phyloP scores from a whole-genome alignment of 2,329 filamentous ascomycete genomes.

The Alternaria sp. region DNA sequence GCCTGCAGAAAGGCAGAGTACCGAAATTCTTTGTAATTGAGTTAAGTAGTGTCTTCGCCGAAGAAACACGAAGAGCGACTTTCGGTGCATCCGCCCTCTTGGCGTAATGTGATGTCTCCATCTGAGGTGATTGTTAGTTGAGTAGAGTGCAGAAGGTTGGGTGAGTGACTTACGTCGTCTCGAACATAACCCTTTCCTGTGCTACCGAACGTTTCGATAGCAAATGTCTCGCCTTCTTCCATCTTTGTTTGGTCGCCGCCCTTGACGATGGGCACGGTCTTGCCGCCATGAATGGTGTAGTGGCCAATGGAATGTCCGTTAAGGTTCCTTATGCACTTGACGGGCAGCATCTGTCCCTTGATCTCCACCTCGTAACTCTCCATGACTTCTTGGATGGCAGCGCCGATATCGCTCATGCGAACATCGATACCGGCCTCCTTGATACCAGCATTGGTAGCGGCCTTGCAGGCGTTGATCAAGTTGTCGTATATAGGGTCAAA shows the following conservation, averaged over 20 bases:
- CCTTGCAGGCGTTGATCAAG: constrained; percentile 70
- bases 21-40: constrained; percentile 97
- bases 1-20: constrained; percentile 87
- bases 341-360: constrained; percentile 76
- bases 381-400: constrained; percentile 87
- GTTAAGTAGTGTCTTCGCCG: constrained; percentile 83
- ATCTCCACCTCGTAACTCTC: constrained; percentile 91
- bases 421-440: constrained; percentile 92
- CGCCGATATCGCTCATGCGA: constrained; percentile 84
- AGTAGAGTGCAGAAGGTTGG: not conserved
- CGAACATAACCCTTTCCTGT: constrained; percentile 88
- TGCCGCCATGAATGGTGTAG: constrained; percentile 90
- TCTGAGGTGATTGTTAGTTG: constrained; percentile 50
- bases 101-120: constrained; percentile 89
- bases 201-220: constrained; percentile 94
- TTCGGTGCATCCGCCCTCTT: constrained; percentile 76
- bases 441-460: constrained; percentile 78
- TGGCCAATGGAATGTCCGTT: constrained; percentile 90
- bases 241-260: constrained; percentile 89
- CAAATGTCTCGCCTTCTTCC: constrained; percentile 96
- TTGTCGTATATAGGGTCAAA: constrained; percentile 75
- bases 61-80: constrained; percentile 77
- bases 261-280: constrained; percentile 94
- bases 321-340: constrained; percentile 87
- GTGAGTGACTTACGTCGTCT: constrained; percentile 70